Evolutionary conservation across 371 early-diverging fungal species (phyloP).

Genomic region (Batkoa obscura): DNA sequence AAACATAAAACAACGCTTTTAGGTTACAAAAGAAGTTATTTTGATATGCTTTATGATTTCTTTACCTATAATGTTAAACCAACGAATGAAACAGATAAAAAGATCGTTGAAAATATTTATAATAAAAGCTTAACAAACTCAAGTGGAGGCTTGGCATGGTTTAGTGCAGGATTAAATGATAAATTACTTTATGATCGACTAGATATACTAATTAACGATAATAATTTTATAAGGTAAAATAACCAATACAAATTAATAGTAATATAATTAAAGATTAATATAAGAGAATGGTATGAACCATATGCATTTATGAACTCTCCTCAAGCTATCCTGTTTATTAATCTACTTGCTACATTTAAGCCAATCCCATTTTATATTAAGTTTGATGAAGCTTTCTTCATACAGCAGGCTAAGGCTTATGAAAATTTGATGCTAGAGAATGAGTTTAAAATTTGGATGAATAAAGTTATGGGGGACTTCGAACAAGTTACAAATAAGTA

Average conservation of each 20-base stretch:
- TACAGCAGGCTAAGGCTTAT: not conserved
- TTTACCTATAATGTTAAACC: not conserved
- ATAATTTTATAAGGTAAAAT: not conserved
- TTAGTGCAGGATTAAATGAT: not conserved
- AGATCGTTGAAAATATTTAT: not conserved
- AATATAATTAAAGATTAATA: not conserved
- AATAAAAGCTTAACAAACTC: not conserved
- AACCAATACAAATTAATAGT: not conserved
- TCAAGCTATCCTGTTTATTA: not conserved
- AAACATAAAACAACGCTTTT: not conserved
- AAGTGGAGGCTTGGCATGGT: not conserved
- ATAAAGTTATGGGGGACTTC: not conserved
- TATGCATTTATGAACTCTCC: not conserved
- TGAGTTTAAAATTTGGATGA: not conserved
- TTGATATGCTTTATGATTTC: constrained; percentile 1
- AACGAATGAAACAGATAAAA: not conserved
- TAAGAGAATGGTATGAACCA: constrained; percentile 1
- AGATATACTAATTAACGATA: not conserved
- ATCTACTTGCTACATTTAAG: not conserved
- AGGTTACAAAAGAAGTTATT: not conserved
- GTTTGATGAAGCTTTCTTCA: not conserved
- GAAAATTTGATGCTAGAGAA: not conserved
- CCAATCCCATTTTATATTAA: not conserved
- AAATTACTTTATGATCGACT: not conserved
- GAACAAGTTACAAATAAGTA: not conserved